Percentiles rank a stretch among this genome's conserved stretches.
phyloP scores from a whole-genome alignment of 345 rosid species.

The Erucastrum elatum region DNA sequence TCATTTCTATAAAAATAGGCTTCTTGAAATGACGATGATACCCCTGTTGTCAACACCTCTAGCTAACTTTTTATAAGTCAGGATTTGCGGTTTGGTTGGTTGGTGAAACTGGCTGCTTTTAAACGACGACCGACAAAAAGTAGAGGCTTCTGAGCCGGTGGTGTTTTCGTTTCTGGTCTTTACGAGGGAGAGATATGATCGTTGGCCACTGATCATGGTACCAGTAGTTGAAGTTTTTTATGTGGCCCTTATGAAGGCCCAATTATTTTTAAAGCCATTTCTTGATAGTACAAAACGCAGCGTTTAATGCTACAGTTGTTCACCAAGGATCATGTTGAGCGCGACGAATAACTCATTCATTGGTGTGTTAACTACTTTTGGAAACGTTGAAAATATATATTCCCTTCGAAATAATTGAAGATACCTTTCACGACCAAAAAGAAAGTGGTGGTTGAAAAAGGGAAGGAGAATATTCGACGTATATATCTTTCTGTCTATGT shows the following conservation, averaged over 20 bases:
- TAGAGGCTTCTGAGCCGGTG: not conserved
- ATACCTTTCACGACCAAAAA: not conserved
- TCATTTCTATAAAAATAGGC: not conserved
- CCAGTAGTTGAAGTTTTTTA: not conserved
- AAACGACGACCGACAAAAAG: not conserved
- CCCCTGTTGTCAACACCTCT: not conserved
- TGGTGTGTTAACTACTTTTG: not conserved
- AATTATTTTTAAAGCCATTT: not conserved
- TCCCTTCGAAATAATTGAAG: not conserved
- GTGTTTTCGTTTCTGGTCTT: not conserved
- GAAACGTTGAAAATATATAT: not conserved
- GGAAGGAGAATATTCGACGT: not conserved
- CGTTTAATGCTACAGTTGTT: not conserved
- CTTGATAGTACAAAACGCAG: not conserved
- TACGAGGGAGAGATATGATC: not conserved
- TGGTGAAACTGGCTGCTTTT: not conserved
- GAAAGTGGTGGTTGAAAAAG: not conserved
- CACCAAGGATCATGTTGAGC: not conserved
- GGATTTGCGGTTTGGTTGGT: constrained; percentile 3
- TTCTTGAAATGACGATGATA: not conserved
- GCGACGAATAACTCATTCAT: too few relatives aligned
- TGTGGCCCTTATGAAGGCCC: not conserved
- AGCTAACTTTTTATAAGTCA: not conserved
- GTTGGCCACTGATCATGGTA: not conserved
- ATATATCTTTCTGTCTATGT: not conserved